Base-by-base conservation (phyloP, 176 grass and related monocot species). In the Bonia amplexicaulis region DNA sequence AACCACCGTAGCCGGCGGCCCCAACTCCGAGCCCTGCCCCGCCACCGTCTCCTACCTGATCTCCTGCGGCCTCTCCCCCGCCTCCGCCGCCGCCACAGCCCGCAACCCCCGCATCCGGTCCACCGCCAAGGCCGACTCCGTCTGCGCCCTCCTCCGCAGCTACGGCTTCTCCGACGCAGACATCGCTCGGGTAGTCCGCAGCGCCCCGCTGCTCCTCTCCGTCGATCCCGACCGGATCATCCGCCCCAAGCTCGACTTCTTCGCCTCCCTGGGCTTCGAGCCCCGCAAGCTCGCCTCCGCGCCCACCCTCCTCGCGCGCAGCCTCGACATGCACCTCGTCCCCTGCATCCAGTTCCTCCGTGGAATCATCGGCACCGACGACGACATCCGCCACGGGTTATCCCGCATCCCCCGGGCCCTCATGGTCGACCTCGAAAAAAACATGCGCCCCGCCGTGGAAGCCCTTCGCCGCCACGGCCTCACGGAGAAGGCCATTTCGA, bases 231-330 rank as follows among this genome's bases (percentile, higher is more conserved):
- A 85, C 23, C 59, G 25, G 22, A 84, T 69, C 48, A 11, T 94
- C 45, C 78, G 79, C 2, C 83, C 83, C 69, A 92, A 94, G 76
- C 78, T 94, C 48, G 89, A 92, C 10, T 71, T 87, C 40, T 77
- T 92, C 41, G 65, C 29, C 44, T 72, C 63, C 69, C 35, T 88
- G 33, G 83, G 84, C 20, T 23, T 89, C 73, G 3, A 54, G 55
- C 63, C 75, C 11, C 23, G 52, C 20, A 78, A 66, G 20, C 29
- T 92, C 39, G 40, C 15, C 11, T 2, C 49, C 42, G 2, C 45
- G 12, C 68, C 75, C 13, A 0, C 16, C 9, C 11, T 90, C 37
- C 47, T 90, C 12, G 0, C 0, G 16, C 73, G 72, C 47, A 86
- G 84, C 79, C 88, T 90, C 22, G 29, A 73, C 37, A 78, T 67